These are phyloP conservation scores for Agrocybe praecox DNA, from an alignment of 768 basidiomycete species.

Conservation along the genomic window DNA sequence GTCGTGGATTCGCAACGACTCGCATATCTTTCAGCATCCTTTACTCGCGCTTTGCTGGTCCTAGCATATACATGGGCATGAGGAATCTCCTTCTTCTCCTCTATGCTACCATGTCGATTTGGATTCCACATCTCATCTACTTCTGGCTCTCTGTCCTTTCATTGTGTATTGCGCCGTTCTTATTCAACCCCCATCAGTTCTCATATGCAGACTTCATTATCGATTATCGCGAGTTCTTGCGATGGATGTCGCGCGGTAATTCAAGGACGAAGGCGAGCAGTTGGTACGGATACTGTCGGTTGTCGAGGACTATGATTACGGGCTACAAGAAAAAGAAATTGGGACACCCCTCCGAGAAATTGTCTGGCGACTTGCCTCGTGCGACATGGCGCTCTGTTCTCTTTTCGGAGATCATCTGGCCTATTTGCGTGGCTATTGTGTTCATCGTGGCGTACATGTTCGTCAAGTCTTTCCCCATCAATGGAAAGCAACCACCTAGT, in stretches of 20 bases:
- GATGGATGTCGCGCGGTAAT: conserved; percentile 99
- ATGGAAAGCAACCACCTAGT: conserved; percentile 71
- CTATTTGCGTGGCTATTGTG: conserved; percentile 72
- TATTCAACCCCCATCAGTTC: conserved; percentile 99
- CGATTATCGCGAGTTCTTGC: conserved; percentile 96
- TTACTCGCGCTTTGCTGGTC: conserved; percentile 98
- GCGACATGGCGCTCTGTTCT: conserved; percentile 86
- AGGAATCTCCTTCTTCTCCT: conserved; percentile 88
- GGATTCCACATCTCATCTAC: conserved; percentile 95
- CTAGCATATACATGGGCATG: conserved; percentile 99
- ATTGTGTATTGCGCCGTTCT: conserved; percentile 93
- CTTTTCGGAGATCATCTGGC: conserved; percentile 81
- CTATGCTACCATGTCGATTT: conserved; percentile 89
- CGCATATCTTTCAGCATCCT: conserved; percentile 95
- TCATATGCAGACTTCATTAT: conserved; percentile 96
- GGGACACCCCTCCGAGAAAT: conserved; percentile 96
- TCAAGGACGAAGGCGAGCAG: conserved; percentile 95
- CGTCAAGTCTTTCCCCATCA: conserved; percentile 85
- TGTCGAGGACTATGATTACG: conserved; percentile 96
- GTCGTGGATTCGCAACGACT: conserved; percentile 97
- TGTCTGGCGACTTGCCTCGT: conserved; percentile 92
- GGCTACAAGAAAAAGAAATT: conserved; percentile 99
- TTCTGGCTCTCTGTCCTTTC: conserved; percentile 98
- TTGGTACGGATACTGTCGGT: conserved; percentile 99
- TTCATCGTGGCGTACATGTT: conserved; percentile 91